phyloP scores from a whole-genome alignment of 2,329 filamentous ascomycete genomes.

The Cryphonectria japonica region DNA sequence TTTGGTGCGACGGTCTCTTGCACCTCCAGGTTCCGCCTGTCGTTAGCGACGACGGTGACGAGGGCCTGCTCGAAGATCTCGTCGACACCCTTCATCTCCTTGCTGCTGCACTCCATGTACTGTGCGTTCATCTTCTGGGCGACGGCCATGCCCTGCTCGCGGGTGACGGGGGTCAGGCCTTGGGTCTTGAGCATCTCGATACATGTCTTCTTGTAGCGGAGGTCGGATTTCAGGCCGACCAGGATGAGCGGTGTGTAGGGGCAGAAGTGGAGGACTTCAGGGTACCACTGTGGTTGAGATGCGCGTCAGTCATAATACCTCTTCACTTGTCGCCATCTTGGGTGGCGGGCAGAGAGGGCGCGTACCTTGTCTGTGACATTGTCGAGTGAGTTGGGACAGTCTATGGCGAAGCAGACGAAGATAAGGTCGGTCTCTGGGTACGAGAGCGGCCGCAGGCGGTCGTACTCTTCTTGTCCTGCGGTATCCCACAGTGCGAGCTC shows the following conservation, averaged over 20 bases:
- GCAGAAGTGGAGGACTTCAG: slow-evolving; percentile 98
- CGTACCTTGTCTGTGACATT: slow-evolving; percentile 98
- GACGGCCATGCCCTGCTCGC: slow-evolving; percentile 84
- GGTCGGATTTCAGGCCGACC: slow-evolving; percentile 94
- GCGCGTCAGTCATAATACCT: slow-evolving; percentile 12
- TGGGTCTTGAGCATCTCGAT: slow-evolving; percentile 99
- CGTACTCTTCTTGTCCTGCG: slow-evolving; percentile 97
- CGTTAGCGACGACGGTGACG: slow-evolving; percentile 83
- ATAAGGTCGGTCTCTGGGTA: slow-evolving; percentile 98
- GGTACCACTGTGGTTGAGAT: slow-evolving; percentile 77
- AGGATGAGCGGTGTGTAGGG: slow-evolving; percentile 95
- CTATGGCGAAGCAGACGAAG: slow-evolving; percentile 98
- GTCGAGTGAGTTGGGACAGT: slow-evolving; percentile 96
- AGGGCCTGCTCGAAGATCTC: slow-evolving; percentile 95
- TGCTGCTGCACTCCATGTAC: slow-evolving; percentile 98
- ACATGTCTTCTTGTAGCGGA: slow-evolving; percentile 92
- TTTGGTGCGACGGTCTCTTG: slow-evolving; percentile 42
- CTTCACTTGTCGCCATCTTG: background rate
- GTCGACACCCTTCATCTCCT: slow-evolving; percentile 94
- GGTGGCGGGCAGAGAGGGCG: slow-evolving; percentile 16
- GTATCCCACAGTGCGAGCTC: slow-evolving; percentile 98
- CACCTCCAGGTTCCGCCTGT: slow-evolving; percentile 65
- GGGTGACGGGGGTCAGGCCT: slow-evolving; percentile 91
- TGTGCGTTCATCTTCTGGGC: slow-evolving; percentile 91
- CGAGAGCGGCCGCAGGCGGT: slow-evolving; percentile 90